Base-by-base conservation (phyloP, 1,284 basidiomycete genomes). In the Inonotus hispidus region DNA sequence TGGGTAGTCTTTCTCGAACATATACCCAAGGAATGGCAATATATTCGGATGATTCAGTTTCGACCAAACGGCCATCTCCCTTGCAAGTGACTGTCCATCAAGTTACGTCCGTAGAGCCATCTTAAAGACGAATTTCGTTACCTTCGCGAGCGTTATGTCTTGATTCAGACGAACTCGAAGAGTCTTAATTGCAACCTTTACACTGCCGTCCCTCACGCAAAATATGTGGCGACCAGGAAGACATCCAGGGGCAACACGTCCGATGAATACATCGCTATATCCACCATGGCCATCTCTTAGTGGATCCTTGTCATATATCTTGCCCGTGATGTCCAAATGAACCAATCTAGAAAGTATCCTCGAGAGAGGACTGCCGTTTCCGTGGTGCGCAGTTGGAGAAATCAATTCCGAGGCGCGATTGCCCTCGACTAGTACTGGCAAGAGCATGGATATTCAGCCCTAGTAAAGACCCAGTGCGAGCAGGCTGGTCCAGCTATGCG, bases 21-120 rank as follows among this genome's bases (percentile, higher is more conserved):
- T 19, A 21, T 56, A 63, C 23, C 62, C 62, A 5, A 57, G 45
- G n/a, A 63, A 45, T 27, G 59, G 62, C n/a, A 63, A 47, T n/a
- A 63, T 47, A 41, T 63, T 63, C 19, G 53, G 23, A 53, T 63
- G 56, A 35, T 57, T 6, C 23, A 63, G 54, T 39, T 52, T 58
- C 4, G 62, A 52, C 62, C 62, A 63, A 16, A 63, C 45, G 3
- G 49, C 10, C 11, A 63, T 7, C 29, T 63, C 62, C 23, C 45
- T 52, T 13, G 41, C 59, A 10, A 60, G 39, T 16, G 32, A 25
- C 59, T 60, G 52, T 16, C 41, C 1, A 21, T n/a, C n/a, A 43
- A 7, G 5, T 43, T 21, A n/a, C 7, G 16, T 19, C 19, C 6
- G 16, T 14, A 43, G 16, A 7, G 41, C 5, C 8, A 32, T 32